Evolutionary conservation across 2,329 filamentous ascomycete genomes (phyloP).

Genomic region (Neoascochyta sp.): DNA sequence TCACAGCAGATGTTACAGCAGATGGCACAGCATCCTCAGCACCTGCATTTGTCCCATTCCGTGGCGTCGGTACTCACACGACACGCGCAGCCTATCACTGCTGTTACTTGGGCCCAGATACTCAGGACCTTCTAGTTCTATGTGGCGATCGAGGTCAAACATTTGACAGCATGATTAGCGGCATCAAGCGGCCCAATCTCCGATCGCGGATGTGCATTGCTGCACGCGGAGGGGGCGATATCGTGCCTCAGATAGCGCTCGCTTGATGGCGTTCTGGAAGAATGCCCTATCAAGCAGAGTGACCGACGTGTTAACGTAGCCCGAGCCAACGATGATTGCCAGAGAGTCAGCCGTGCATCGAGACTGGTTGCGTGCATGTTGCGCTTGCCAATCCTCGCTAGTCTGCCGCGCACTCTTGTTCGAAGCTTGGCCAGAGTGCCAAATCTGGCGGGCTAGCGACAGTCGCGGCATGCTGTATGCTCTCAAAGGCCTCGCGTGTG

Average conservation of each 20-base stretch:
- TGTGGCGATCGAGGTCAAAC: too few species aligned
- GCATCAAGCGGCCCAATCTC: too few species aligned
- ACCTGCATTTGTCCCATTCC: too few species aligned
- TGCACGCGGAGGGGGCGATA: slow-evolving; percentile 2
- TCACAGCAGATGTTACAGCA: too few species aligned
- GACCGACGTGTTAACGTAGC: slow-evolving; percentile 6
- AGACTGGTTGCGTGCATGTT: slow-evolving; percentile 6
- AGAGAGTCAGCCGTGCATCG: slow-evolving; percentile 1
- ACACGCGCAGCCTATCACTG: too few species aligned
- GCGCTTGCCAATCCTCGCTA: slow-evolving; percentile 5
- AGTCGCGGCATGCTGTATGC: slow-evolving; percentile 1
- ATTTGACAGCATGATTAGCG: too few species aligned
- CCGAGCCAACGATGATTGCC: slow-evolving; percentile 7
- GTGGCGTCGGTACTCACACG: too few species aligned
- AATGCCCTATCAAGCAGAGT: slow-evolving; percentile 9
- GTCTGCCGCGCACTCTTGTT: slow-evolving; percentile 5
- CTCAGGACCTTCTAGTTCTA: too few species aligned
- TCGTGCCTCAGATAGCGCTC: slow-evolving; percentile 1
- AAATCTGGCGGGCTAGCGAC: slow-evolving; percentile 12
- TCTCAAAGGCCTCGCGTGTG: background rate
- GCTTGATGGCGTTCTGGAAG: slow-evolving; percentile 9
- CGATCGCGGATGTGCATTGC: too few species aligned
- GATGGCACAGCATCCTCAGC: too few species aligned
- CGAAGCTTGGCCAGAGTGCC: slow-evolving; percentile 16
- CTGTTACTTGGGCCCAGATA: too few species aligned